Percentiles rank a stretch among this genome's conserved stretches.
phyloP scores from a whole-genome alignment of 164 flowering plant genomes.

The Hamamelis virginiana region DNA sequence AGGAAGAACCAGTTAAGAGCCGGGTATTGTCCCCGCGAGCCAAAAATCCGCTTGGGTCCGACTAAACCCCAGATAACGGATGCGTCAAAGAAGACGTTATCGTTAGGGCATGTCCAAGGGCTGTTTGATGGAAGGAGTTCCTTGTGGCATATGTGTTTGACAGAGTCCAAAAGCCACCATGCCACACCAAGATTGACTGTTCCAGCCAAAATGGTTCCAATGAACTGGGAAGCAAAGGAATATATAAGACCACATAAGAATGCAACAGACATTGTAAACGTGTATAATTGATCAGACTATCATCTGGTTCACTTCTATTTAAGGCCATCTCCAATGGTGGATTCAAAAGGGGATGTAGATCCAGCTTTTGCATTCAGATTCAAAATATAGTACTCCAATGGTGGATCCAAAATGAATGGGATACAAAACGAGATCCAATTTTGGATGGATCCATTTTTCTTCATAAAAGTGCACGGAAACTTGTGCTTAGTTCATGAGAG shows the following conservation, averaged over 20 bases:
- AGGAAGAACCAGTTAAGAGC: slow-evolving; percentile 62
- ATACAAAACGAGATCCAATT: no score
- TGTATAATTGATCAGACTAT: background rate
- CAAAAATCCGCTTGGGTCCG: slow-evolving; percentile 53
- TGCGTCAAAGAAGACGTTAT: slow-evolving; percentile 53
- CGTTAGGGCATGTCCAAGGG: slow-evolving; percentile 71
- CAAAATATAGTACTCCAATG: no score
- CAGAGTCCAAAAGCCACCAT: slow-evolving; percentile 52
- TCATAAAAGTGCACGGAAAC: no score
- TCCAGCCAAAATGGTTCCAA: slow-evolving; percentile 74
- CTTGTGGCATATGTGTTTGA: slow-evolving; percentile 62
- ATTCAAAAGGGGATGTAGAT: no score
- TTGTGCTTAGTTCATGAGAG: no score
- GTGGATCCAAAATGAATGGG: no score
- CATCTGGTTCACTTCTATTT: background rate
- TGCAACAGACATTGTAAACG: background rate
- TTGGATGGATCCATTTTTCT: no score
- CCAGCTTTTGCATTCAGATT: no score
- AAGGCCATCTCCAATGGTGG: no score
- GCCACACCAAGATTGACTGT: slow-evolving; percentile 59
- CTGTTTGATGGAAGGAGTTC: slow-evolving; percentile 54
- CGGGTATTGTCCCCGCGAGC: slow-evolving; percentile 34
- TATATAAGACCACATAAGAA: background rate
- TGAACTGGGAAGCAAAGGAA: slow-evolving; percentile 32
- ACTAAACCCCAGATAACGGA: slow-evolving; percentile 65